Base-by-base conservation (phyloP, 2,329 filamentous ascomycete species). In the Diaporthe eres region DNA sequence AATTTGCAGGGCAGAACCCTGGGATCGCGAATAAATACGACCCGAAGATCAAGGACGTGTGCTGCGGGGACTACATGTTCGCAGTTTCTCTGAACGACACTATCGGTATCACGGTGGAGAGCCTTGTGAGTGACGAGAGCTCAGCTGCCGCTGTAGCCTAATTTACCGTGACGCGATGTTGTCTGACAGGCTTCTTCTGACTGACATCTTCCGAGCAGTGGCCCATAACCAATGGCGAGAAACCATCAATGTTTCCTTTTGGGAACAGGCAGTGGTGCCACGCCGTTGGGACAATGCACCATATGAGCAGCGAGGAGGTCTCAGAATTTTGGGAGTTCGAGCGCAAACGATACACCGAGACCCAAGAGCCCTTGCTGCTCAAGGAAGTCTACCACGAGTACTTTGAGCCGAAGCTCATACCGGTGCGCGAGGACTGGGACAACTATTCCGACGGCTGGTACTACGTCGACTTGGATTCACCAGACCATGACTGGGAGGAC, bases 171-270 rank as follows among this genome's bases (percentile, higher is more conserved):
- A 44, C 8, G 5, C 39, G 6, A 22, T 17, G 37, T 17, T 42
- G 51, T 44, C 37, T 51, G 6, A 28, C 44, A 42, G 25, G 22
- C 12, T 19, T 6, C 22, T 70, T 39, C 60, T 72, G 60, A 71
- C 44, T 63, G n/a, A 42, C 15, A 8, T 61, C 34, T 31, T 57
- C 19, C 28, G 12, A 34, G 28, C 77, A 88, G 82, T 89, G 86
- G 84, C 89, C 89, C 1, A 87, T 88, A 60, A 85, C 90, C 78
- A 90, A 91, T 77, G 89, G 88, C 77, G 88, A 91, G 79, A 90
- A 90, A 76, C 88, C 88, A 3, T 82, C 84, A 67, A 89, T 86
- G 1, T 80, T 91, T n/a, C 85, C 86, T 1, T 90, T 85, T 76
- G 83, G 84, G 51, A 77, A 81, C 2, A 82, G 81, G n/a, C 84